These are phyloP conservation scores for Cystofilobasidium macerans DNA, from an alignment of 768 basidiomycete genomes.

Conservation along the genomic window DNA sequence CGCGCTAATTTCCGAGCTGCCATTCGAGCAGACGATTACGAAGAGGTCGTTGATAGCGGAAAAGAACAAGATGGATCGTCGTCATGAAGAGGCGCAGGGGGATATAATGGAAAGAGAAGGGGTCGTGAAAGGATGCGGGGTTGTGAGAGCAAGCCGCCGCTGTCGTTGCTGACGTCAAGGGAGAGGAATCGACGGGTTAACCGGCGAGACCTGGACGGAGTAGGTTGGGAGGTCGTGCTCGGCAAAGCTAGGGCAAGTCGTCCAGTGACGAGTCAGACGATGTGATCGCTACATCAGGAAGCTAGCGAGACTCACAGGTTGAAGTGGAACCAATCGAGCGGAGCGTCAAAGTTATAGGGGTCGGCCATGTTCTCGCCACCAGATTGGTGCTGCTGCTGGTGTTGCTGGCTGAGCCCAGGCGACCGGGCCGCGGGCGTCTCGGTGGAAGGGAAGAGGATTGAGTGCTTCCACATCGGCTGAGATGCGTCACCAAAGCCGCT, in stretches of 20 bases:
- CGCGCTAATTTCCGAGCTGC: no score
- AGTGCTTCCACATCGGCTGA: not conserved
- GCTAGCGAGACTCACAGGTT: not conserved
- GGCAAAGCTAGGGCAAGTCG: not conserved
- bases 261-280: no score
- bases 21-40: no score
- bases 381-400: not conserved
- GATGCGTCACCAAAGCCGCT: not conserved
- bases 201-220: not conserved
- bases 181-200: not conserved
- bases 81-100: no score
- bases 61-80: no score
- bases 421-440: not conserved
- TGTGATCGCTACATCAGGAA: not conserved
- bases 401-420: not conserved
- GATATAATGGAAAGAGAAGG: no score
- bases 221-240: not conserved
- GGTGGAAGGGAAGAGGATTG: not conserved
- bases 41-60: no score
- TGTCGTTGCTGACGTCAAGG: not conserved
- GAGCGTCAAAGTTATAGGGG: not conserved
- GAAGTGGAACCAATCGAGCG: not conserved
- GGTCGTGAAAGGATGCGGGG: no score
- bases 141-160: no score
- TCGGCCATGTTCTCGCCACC: not conserved